Conservation (phyloP, 148 eudicot genomes). For the Rhododendron mucronatum region DNA sequence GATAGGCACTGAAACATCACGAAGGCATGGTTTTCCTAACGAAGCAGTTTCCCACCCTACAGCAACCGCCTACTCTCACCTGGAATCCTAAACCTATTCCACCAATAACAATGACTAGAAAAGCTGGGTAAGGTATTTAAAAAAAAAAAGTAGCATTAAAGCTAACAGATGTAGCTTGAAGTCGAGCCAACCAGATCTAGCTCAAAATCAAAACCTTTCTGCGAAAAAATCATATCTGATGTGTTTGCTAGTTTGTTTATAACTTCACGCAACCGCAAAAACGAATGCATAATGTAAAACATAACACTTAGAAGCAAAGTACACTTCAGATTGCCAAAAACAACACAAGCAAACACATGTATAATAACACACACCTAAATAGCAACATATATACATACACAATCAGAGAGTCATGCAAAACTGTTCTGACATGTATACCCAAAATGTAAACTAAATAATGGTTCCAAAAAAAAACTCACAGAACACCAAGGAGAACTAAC, state of each 20-base stretch:
- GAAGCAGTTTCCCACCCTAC: neutral
- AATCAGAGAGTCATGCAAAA: neutral
- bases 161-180: neutral
- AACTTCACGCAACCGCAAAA: neutral
- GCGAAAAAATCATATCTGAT: neutral
- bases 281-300: neutral
- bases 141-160: neutral
- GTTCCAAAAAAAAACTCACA: neutral
- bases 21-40: neutral
- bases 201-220: neutral
- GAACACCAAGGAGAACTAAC: neutral
- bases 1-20: neutral
- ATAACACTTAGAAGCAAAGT: neutral
- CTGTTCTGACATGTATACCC: neutral
- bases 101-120: neutral
- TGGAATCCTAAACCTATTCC: neutral
- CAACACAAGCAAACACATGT: neutral
- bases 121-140: neutral
- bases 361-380: neutral
- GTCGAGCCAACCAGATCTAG: neutral
- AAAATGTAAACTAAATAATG: neutral
- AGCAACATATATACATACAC: neutral
- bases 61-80: neutral
- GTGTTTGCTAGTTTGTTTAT: neutral
- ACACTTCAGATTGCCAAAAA: neutral